phyloP scores from a whole-genome alignment of 495 filamentous ascomycete genomes.

The Achaetomiella virescens region DNA sequence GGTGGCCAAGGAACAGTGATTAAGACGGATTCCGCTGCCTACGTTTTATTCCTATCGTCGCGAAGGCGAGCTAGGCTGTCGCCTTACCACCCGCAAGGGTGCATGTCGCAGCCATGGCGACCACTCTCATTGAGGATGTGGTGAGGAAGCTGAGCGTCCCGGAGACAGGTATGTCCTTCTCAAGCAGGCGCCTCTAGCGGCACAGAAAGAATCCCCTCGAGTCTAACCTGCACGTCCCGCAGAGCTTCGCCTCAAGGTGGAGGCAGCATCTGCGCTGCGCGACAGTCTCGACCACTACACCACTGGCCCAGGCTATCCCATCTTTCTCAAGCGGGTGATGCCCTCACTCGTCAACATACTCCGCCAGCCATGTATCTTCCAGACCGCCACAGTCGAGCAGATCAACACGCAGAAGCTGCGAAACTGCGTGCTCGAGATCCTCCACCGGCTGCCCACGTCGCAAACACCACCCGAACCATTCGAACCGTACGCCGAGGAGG shows the following conservation, averaged over 20 bases:
- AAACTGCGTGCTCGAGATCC: conserved; percentile 85
- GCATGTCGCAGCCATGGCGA: conserved; percentile 45
- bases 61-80: conserved; percentile 6
- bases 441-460: conserved; percentile 78
- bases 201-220: no score
- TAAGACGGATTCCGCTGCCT: background rate
- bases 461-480: conserved; percentile 64
- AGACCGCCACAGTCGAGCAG: conserved; percentile 80
- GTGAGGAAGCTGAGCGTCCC: conserved; percentile 46
- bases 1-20: no score
- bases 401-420: conserved; percentile 69
- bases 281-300: conserved; percentile 73
- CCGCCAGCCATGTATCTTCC: conserved; percentile 82
- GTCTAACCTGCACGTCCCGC: conserved; percentile 1
- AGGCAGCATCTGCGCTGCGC: conserved; percentile 71
- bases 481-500: conserved; percentile 76
- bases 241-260: conserved; percentile 73
- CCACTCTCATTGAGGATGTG: conserved; percentile 46
- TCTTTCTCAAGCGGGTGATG: conserved; percentile 78
- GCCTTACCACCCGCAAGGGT: conserved; percentile 15
- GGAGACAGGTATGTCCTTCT: conserved; percentile 41
- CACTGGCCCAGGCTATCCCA: conserved; percentile 53
- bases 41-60: background rate
- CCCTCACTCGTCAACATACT: conserved; percentile 85
- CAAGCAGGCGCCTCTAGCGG: background rate